Conservation (phyloP, 768 basidiomycete genomes). For the Mycena galericulata region DNA sequence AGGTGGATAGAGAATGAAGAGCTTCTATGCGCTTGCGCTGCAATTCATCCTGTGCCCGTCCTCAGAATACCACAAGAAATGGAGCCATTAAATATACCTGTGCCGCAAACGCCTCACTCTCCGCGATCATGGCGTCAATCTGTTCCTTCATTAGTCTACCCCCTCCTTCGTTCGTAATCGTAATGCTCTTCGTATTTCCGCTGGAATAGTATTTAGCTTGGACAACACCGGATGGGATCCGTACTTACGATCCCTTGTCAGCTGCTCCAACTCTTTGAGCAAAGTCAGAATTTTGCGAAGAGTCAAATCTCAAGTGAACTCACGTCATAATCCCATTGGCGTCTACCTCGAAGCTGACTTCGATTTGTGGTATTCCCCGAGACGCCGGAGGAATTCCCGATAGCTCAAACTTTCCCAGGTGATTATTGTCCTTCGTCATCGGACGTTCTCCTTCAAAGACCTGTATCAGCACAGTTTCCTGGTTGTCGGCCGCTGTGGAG, state of each 20-base stretch:
- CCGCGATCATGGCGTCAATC: slow-evolving; percentile 66
- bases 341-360: slow-evolving; percentile 93
- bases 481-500: slow-evolving; percentile 92
- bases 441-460: slow-evolving; percentile 92
- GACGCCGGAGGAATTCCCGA: slow-evolving; percentile 90
- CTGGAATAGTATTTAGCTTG: slow-evolving; percentile 37
- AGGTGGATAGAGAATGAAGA: slow-evolving; percentile 68
- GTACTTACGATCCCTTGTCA: slow-evolving; percentile 75
- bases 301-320: slow-evolving; percentile 68
- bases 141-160: slow-evolving; percentile 65
- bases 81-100: slow-evolving; percentile 60
- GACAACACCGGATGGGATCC: neutral
- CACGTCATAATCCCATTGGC: slow-evolving; percentile 85
- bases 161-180: slow-evolving; percentile 80
- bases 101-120: slow-evolving; percentile 59
- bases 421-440: slow-evolving; percentile 91
- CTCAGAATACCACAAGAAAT: slow-evolving; percentile 60
- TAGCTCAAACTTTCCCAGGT: slow-evolving; percentile 93
- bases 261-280: slow-evolving; percentile 68
- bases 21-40: slow-evolving; percentile 72
- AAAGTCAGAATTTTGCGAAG: slow-evolving; percentile 33
- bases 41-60: slow-evolving; percentile 44
- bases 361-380: slow-evolving; percentile 90
- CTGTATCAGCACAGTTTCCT: slow-evolving; percentile 89
- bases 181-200: slow-evolving; percentile 84